Evolutionary conservation across 108 stramenopile species (phyloP).

Genomic region (Parietichytrium sp.): DNA sequence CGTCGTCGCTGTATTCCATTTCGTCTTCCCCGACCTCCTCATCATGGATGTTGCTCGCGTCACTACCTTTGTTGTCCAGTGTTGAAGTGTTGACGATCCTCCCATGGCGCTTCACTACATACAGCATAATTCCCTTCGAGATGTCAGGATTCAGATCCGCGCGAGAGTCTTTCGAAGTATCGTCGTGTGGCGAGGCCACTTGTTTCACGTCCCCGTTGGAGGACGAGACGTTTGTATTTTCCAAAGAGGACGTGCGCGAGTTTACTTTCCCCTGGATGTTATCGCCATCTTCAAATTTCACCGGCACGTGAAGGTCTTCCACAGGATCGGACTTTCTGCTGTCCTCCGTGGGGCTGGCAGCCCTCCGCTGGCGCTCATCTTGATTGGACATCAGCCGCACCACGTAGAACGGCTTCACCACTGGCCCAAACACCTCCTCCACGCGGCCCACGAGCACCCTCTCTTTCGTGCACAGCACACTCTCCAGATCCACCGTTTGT

Average conservation of each 20-base stretch:
- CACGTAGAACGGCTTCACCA: conserved; percentile 11
- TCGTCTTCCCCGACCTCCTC: conserved; percentile 28
- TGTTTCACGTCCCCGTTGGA: too few species aligned
- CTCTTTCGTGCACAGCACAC: conserved; percentile 24
- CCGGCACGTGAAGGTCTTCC: too few species aligned
- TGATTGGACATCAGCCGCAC: neutral
- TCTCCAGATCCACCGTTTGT: neutral
- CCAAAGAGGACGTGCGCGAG: too few species aligned
- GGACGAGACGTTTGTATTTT: too few species aligned
- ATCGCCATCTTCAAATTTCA: too few species aligned
- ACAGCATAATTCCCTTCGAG: neutral
- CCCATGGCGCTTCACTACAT: conserved; percentile 3
- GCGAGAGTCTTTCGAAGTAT: too few species aligned
- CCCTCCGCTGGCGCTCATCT: too few species aligned
- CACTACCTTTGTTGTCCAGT: neutral
- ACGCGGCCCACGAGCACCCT: conserved; percentile 5
- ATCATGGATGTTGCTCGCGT: conserved; percentile 15
- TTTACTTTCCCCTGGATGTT: too few species aligned
- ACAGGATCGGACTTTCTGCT: neutral
- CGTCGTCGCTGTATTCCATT: conserved; percentile 26
- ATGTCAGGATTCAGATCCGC: too few species aligned
- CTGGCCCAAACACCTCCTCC: conserved; percentile 22
- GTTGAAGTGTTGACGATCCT: neutral
- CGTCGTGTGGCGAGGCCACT: too few species aligned
- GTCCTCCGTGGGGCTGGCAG: neutral